Percentiles rank a stretch among this genome's conserved stretches.
These are phyloP conservation scores for Coriolopsis trogii DNA, from an alignment of 1,284 basidiomycete species.

Conservation along the genomic window DNA sequence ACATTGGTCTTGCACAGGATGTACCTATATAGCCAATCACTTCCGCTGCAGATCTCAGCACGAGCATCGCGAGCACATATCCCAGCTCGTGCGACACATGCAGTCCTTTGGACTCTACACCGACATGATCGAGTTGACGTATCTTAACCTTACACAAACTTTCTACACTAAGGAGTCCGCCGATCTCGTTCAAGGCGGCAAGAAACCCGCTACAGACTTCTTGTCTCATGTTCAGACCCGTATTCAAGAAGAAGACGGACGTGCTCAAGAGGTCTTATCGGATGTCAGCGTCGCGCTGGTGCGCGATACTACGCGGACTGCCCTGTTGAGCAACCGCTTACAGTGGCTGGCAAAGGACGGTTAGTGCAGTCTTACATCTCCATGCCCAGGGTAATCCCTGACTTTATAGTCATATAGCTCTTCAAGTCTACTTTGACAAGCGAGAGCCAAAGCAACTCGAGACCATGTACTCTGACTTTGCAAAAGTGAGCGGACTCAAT, in stretches of 20 bases:
- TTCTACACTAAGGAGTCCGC: constrained; percentile 60
- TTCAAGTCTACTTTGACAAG: constrained; percentile 59
- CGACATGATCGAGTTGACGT: constrained; percentile 53
- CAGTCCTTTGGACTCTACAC: constrained; percentile 56
- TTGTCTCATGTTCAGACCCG: constrained; percentile 51
- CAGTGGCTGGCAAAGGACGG: constrained; percentile 63
- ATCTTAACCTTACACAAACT: constrained; percentile 48
- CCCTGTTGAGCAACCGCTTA: constrained; percentile 52
- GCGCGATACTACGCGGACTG: constrained; percentile 52
- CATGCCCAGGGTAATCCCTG: background rate
- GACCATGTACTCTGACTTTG: constrained; percentile 66
- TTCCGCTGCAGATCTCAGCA: constrained; percentile 31
- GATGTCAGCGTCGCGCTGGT: constrained; percentile 52
- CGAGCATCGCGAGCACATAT: constrained; percentile 41
- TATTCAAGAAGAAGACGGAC: constrained; percentile 57
- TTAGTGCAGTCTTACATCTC: constrained; percentile 33
- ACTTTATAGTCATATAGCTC: constrained; percentile 41
- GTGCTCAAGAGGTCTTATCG: constrained; percentile 54
- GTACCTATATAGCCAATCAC: background rate
- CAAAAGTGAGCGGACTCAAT: constrained; percentile 58
- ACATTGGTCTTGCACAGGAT: background rate
- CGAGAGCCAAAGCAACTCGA: constrained; percentile 53
- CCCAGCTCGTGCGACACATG: constrained; percentile 55
- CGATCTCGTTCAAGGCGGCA: constrained; percentile 38
- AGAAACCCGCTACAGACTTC: constrained; percentile 55